Conservation (phyloP, 805 yeast genomes). For the Kluyveromyces wickerhamii region DNA sequence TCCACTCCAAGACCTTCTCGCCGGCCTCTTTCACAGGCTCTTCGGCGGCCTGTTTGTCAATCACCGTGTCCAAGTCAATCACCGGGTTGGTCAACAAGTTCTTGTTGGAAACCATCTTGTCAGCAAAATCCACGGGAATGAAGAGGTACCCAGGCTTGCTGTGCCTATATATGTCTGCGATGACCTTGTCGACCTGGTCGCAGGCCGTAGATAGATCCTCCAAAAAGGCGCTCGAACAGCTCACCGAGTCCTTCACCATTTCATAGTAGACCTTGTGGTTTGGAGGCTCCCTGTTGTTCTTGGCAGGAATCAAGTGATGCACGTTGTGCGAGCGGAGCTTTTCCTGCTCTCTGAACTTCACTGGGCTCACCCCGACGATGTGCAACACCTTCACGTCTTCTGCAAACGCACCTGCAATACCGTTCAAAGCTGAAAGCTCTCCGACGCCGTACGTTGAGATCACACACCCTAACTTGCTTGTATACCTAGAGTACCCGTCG, state of each 20-base stretch:
- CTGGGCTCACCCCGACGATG: conserved; percentile 66
- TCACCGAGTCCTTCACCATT: conserved; percentile 46
- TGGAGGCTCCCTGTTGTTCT: conserved; percentile 42
- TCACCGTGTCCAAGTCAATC: conserved; percentile 11
- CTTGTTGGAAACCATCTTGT: conserved; percentile 22
- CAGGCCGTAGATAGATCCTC: conserved; percentile 37
- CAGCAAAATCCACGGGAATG: conserved; percentile 65
- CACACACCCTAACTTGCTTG: conserved; percentile 56
- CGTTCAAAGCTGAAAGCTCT: conserved; percentile 77
- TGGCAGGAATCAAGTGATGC: conserved; percentile 56
- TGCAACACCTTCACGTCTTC: conserved; percentile 75
- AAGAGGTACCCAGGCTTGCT: conserved; percentile 79
- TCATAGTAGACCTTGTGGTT: conserved; percentile 61
- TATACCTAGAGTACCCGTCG: conserved; percentile 74
- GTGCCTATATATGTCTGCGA: conserved; percentile 43
- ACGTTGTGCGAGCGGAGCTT: conserved; percentile 26
- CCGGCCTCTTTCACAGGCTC: conserved; percentile 23
- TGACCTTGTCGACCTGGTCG: conserved; percentile 58
- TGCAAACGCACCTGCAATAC: conserved; percentile 74
- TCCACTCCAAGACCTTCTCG: conserved; percentile 18
- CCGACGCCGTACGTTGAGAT: conserved; percentile 80
- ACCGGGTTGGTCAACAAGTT: conserved; percentile 15
- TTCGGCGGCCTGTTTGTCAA: conserved; percentile 4
- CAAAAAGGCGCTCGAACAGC: conserved; percentile 49
- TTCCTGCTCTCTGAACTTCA: conserved; percentile 19